Base-by-base conservation (phyloP, 352 stramenopile genomes). In the Plasmopara halstedii region DNA sequence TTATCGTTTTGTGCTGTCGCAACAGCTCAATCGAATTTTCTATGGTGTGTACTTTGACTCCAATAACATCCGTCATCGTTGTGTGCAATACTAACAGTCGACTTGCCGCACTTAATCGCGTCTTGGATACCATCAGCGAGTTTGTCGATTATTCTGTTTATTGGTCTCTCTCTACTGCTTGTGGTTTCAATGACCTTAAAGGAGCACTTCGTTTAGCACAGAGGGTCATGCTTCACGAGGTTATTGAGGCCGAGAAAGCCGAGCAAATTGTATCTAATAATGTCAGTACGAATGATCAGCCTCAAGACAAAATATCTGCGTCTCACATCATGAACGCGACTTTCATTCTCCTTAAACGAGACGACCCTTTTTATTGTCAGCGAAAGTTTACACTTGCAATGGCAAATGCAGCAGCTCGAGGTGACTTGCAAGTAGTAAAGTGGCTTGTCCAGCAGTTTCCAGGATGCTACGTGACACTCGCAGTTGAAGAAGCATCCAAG, bases 161-260 rank as follows among this genome's bases (percentile, higher is more conserved):
- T 51, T 69, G 63, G 63, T 54, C 54, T 6, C 46, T 73, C n/a
- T 34, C 50, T 0, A 26, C 46, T 20, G 58, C 62, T 17, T 65
- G 62, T 50, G 55, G 48, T 1, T 64, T 64, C 20, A 36, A 41
- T 27, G 57, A 49, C 17, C 46, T 55, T 21, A 32, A 51, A 29
- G 54, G 47, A 35, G 44, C 56, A 3, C 36, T 64, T 6, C 44
- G 51, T 19, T 50, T 72, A 25, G 50, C 52, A 25, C 43, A 58
- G 33, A 43, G 62, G 18, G 50, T 68, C 19, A 32, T 52, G 31
- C n/a, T 46, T 8, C 54, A 60, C 5, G 50, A 67, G 44, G 20
- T 31, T 2, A 4, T 48, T 13, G 43, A 36, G 21, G 44, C 60
- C 8, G 35, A 58, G 32, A 43, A 48, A 39, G 51, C 57, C 37